A percentile compares a stretch with the other conserved stretches of the same genome.
These are phyloP conservation scores for Hippophae gyantsensis DNA, from an alignment of 306 rosid genomes.

Conservation along the genomic window DNA sequence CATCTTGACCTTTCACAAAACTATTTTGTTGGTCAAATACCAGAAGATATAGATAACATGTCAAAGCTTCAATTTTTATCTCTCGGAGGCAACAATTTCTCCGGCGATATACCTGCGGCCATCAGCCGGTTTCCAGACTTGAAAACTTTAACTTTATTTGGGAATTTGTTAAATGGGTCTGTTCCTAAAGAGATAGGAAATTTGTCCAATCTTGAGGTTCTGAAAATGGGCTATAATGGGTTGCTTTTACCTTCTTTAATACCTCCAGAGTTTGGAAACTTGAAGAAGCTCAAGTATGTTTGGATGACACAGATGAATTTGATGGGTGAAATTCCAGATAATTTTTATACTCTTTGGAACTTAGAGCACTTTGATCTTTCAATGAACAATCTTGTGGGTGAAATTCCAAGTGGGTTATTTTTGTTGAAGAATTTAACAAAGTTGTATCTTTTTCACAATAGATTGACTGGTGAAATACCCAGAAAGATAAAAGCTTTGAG, in stretches of 20 bases:
- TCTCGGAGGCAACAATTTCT: conserved; percentile 57
- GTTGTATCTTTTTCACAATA: conserved; percentile 41
- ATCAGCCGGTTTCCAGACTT: conserved; percentile 39
- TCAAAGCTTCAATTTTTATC: conserved; percentile 29
- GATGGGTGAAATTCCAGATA: conserved; percentile 50
- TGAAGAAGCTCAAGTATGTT: conserved; percentile 36
- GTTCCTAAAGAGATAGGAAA: conserved; percentile 55
- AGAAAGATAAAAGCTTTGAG: conserved; percentile 35
- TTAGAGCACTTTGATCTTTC: conserved; percentile 48
- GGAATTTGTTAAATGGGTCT: conserved; percentile 46
- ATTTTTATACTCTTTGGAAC: conserved; percentile 29
- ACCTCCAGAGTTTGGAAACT: conserved; percentile 47
- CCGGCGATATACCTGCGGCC: conserved; percentile 48
- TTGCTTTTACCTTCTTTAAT: conserved; percentile 25
- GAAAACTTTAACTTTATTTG: conserved; percentile 16
- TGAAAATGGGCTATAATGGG: conserved; percentile 30
- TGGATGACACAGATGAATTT: conserved; percentile 39
- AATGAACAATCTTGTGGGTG: conserved; percentile 40
- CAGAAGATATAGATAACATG: conserved; percentile 41
- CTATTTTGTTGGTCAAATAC: conserved; percentile 44
- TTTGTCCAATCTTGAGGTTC: conserved; percentile 42
- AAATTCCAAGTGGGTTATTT: conserved; percentile 46
- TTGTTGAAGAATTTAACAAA: conserved; percentile 29
- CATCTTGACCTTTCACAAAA: conserved; percentile 55
- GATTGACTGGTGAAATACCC: conserved; percentile 52